phyloP scores from a whole-genome alignment of 495 filamentous ascomycete genomes.

The Talaromyces liani region DNA sequence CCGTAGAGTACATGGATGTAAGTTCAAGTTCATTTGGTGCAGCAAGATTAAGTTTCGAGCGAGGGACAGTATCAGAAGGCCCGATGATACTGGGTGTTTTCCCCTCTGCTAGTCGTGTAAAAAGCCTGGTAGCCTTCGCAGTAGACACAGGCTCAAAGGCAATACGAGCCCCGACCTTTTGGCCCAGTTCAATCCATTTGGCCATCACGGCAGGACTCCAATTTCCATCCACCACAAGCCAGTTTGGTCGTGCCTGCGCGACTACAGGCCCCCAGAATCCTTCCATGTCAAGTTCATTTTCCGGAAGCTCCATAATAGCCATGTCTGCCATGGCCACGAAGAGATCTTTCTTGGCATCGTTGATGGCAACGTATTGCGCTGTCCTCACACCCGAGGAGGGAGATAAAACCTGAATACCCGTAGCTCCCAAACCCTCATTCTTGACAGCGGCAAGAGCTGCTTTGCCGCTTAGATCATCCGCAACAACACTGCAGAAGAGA shows the following conservation, averaged over 20 bases:
- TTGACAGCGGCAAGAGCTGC: conserved; percentile 57
- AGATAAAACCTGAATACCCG: conserved; percentile 51
- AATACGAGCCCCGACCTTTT: conserved; percentile 45
- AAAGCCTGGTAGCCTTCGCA: conserved; percentile 65
- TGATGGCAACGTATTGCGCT: conserved; percentile 86
- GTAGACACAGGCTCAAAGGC: conserved; percentile 89
- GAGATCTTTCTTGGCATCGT: conserved; percentile 73
- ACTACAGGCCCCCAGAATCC: conserved; percentile 54
- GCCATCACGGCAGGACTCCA: conserved; percentile 58
- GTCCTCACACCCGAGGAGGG: conserved; percentile 51
- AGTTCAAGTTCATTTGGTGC: conserved; percentile 83
- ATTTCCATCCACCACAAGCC: conserved; percentile 77
- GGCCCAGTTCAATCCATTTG: conserved; percentile 54
- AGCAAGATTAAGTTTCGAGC: conserved; percentile 55
- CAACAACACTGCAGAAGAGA: conserved; percentile 69
- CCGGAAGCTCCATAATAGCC: conserved; percentile 63
- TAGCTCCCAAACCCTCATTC: conserved; percentile 53
- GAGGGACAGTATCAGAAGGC: conserved; percentile 46
- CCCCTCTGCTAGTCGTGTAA: conserved; percentile 24
- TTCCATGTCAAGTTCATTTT: conserved; percentile 32
- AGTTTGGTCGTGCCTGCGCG: conserved; percentile 49
- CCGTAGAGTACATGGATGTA: conserved; percentile 60
- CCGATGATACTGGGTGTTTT: conserved; percentile 20
- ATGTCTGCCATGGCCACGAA: conserved; percentile 91
- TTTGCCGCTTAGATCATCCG: conserved; percentile 67